Conservation (phyloP, 352 stramenopile species). For the Elongisporangium undulatum region DNA sequence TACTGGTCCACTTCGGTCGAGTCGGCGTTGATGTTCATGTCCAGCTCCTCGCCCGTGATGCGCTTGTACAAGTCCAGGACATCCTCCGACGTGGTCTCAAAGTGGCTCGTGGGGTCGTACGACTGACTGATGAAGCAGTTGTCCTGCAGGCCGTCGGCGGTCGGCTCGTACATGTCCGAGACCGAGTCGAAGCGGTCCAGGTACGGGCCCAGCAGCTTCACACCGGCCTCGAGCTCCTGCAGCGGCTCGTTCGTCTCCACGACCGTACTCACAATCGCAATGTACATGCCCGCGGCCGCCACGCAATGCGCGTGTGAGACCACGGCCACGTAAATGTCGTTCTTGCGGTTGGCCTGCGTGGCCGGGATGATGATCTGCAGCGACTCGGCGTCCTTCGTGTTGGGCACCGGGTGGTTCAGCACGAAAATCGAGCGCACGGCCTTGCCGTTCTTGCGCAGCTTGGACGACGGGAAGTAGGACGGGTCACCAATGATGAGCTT, state of each 20-base stretch:
- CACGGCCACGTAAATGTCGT: conserved; percentile 99
- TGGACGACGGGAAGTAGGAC: conserved; percentile 96
- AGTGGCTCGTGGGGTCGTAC: conserved; percentile 93
- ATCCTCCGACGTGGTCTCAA: conserved; percentile 97
- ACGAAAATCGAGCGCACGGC: conserved; percentile 99
- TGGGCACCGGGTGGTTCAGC: conserved; percentile 97
- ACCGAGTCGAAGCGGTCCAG: conserved; percentile 97
- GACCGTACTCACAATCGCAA: conserved; percentile 98
- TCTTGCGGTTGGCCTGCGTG: conserved; percentile 91
- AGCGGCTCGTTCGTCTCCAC: conserved; percentile 96
- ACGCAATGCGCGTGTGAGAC: conserved; percentile 95
- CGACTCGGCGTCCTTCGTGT: conserved; percentile 95
- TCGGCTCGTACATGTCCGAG: conserved; percentile 93
- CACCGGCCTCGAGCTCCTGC: conserved; percentile 92
- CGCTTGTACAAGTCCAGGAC: conserved; percentile 97
- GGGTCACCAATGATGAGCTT: conserved; percentile 98
- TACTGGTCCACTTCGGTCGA: conserved; percentile 94
- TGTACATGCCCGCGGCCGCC: conserved; percentile 95
- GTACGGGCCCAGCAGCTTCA: conserved; percentile 95
- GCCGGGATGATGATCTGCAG: conserved; percentile 99
- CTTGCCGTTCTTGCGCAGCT: conserved; percentile 91
- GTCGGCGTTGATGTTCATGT: conserved; percentile 98
- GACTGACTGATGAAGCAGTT: conserved; percentile 98
- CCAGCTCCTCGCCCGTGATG: conserved; percentile 96
- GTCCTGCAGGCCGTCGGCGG: conserved; percentile 87